A percentile compares a stretch with the other conserved stretches of the same genome.
These are phyloP conservation scores for Rhizophlyctis rosea DNA, from an alignment of 192 early-diverging fungal genomes.

Conservation along the genomic window DNA sequence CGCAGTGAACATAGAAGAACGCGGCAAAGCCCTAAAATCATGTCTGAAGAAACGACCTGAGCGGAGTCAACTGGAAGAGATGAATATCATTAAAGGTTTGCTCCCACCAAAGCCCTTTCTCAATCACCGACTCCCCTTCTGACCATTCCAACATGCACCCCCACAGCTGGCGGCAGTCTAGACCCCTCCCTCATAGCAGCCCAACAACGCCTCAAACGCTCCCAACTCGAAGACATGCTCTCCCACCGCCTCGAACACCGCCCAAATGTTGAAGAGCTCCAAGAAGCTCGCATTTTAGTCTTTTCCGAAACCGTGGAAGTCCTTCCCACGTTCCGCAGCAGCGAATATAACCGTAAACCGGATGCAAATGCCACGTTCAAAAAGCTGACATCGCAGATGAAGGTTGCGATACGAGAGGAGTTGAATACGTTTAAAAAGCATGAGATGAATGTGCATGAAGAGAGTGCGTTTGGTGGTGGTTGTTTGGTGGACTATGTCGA, in stretches of 20 bases:
- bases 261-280: conserved; percentile 45
- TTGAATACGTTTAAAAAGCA: conserved; percentile 90
- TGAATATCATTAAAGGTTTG: conserved; percentile 51
- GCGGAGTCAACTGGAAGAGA: conserved; percentile 42
- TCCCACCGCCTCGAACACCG: conserved; percentile 45
- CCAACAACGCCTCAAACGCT: conserved; percentile 41
- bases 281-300: conserved; percentile 29
- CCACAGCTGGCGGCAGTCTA: conserved; percentile 19
- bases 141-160: too few relatives aligned
- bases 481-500: neutral
- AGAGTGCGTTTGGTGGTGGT: conserved; percentile 15
- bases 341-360: conserved; percentile 86
- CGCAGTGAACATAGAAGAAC: conserved; percentile 29
- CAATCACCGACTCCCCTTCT: too few relatives aligned
- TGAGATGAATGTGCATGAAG: conserved; percentile 67
- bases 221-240: conserved; percentile 43
- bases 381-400: conserved; percentile 79
- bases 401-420: conserved; percentile 87
- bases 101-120: too few relatives aligned
- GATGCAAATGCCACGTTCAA: conserved; percentile 76
- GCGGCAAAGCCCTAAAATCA: conserved; percentile 36
- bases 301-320: conserved; percentile 60
- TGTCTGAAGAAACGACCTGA: conserved; percentile 52
- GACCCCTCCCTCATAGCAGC: conserved; percentile 42
- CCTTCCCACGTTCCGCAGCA: conserved; percentile 56